Conservation (phyloP, 768 basidiomycete species). For the Suillus subluteus region DNA sequence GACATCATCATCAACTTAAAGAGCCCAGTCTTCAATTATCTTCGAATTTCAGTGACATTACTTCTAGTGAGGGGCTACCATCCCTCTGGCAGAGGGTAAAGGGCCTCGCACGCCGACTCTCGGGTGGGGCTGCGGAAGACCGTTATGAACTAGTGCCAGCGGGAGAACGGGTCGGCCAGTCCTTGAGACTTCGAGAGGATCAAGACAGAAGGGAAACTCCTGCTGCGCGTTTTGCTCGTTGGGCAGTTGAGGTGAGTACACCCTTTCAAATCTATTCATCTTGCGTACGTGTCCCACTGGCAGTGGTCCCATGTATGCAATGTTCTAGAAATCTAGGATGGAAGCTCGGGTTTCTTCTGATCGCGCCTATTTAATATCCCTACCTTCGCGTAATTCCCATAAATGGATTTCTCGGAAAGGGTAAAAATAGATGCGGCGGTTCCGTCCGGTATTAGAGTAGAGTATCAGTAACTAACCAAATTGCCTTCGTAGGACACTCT, state of each 20-base stretch:
- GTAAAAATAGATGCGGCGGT: not conserved
- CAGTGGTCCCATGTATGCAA: not conserved
- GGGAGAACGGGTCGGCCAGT: conserved; percentile 20
- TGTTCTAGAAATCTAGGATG: conserved; percentile 19
- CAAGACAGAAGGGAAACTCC: conserved; percentile 47
- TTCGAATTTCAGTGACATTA: conserved; percentile 39
- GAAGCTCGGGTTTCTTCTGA: conserved; percentile 6
- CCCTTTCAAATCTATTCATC: not conserved
- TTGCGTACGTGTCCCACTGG: not conserved
- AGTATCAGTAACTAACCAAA: conserved; percentile 12
- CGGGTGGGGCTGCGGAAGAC: conserved; percentile 38
- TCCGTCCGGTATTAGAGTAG: not conserved
- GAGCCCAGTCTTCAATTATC: conserved; percentile 48
- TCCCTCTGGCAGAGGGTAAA: conserved; percentile 49
- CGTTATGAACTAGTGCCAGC: conserved; percentile 38
- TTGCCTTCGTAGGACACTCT: conserved; percentile 65
- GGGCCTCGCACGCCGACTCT: conserved; percentile 30
- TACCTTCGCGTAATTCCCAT: not conserved
- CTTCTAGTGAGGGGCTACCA: conserved; percentile 40
- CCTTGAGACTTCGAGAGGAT: conserved; percentile 33
- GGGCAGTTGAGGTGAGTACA: conserved; percentile 59
- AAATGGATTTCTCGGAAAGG: not conserved
- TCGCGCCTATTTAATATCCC: not conserved
- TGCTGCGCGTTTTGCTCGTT: conserved; percentile 71
- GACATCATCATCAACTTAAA: conserved; percentile 63